Evolutionary conservation across 345 rosid genomes (phyloP), one percentile per base, ranked within the genome.

Genomic region (Passiflora organensis): DNA sequence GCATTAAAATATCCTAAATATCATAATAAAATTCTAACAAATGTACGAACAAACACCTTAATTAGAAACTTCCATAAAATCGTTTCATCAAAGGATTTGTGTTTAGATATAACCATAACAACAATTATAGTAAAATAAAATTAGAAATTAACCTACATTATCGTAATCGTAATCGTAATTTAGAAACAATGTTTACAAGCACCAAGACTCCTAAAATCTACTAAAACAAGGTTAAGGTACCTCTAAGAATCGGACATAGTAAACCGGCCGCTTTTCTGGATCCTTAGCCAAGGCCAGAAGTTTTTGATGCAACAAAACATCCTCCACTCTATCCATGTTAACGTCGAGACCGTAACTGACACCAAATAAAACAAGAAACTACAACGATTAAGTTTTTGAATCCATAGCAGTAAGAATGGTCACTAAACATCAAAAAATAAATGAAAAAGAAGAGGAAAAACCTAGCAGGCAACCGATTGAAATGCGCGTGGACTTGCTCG

Each of bases 401-500:
- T 28, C 34, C 34, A 28, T 8, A n/a, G 17, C 6, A 18, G 48
- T 20, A 44, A 48, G 13, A 48, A 13, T 20, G 34, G 12, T 6
- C 32, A 10, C 48, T 13, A 16, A 28, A 46, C 4, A 18, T 6
- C 18, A 61, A 16, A 4, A 39, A 24, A 51, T 1, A 11, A 18
- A 21, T 56, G 23, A 17, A 13, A 1, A 53, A 54, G 51, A 16
- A 38, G 13, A 22, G 15, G 28, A 28, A 15, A 46, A 24, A 85
- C 94, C 94, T 85, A 22, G 78, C 38, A 58, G 94, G 86, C 67
- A 85, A 75, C 42, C 94, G 80, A 68, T 66, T 62, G 75, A 85
- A 82, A 74, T 85, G 89, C 71, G 85, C 53, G 62, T 78, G 84
- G 45, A 85, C 65, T 5, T 38, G 65, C 28, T 75, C 76, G 11